A percentile compares a stretch with the other conserved stretches of the same genome.
Conservation (phyloP, 2,329 filamentous ascomycete genomes). For the Scedosporium dehoogii region DNA sequence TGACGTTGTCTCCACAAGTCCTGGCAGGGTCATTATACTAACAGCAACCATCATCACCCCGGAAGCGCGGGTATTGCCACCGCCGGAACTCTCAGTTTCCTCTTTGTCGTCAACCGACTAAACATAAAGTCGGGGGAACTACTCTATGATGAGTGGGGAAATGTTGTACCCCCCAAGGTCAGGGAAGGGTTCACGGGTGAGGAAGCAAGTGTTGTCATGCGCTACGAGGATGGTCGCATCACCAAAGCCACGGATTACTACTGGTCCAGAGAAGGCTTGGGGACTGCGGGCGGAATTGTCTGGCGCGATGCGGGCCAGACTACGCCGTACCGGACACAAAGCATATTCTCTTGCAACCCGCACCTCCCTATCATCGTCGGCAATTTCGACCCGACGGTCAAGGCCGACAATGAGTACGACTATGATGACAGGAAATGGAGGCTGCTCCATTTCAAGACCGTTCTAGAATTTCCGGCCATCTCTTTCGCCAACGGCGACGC, state of each 20-base stretch:
- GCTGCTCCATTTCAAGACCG: not conserved
- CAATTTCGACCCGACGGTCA: conserved; percentile 11
- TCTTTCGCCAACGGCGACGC: conserved; percentile 9
- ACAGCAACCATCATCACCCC: not conserved
- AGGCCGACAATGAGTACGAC: not conserved
- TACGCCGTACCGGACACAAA: conserved; percentile 15
- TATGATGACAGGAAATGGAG: not conserved
- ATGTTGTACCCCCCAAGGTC: not conserved
- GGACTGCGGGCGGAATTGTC: not conserved
- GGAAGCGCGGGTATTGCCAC: not conserved
- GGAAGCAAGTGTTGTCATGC: not conserved
- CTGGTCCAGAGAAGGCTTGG: not conserved
- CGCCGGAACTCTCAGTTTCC: conserved; percentile 16
- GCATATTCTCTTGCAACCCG: conserved; percentile 26
- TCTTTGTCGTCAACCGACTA: conserved; percentile 29
- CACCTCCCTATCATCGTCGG: conserved; percentile 24
- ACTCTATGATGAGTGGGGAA: not conserved
- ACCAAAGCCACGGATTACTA: not conserved
- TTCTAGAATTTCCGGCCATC: not conserved
- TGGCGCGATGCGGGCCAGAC: not conserved
- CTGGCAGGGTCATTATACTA: not conserved
- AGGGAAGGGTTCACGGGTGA: not conserved
- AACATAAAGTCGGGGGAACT: conserved; percentile 8
- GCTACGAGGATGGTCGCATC: not conserved
- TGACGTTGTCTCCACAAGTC: too few species aligned